A percentile compares a stretch with the other conserved stretches of the same genome.
Conservation (phyloP, 2,329 filamentous ascomycete genomes). For the Neofusicoccum laricinum region DNA sequence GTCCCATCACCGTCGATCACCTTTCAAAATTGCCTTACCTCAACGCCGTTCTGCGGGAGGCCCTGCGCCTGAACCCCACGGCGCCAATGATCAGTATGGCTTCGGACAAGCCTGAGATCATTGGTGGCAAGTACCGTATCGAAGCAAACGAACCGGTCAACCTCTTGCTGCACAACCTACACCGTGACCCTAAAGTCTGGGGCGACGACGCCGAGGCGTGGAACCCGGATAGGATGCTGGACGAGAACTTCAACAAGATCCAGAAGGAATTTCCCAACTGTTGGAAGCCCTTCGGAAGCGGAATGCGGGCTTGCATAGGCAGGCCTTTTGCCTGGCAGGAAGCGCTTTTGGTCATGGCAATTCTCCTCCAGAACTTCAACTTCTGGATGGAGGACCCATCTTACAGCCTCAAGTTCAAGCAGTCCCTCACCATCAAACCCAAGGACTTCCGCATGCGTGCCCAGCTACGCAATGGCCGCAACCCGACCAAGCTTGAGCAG, state of each 20-base stretch:
- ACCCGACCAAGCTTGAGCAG: constrained; percentile 31
- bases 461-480: constrained; percentile 30
- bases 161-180: constrained; percentile 33
- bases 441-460: constrained; percentile 39
- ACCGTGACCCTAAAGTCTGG: constrained; percentile 42
- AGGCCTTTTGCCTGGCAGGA: constrained; percentile 57
- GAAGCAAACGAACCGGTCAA: constrained; percentile 31
- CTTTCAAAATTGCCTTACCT: constrained; percentile 53
- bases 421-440: constrained; percentile 47
- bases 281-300: constrained; percentile 57
- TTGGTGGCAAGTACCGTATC: constrained; percentile 40
- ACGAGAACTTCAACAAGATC: constrained; percentile 39
- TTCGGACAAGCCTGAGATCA: constrained; percentile 30
- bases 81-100: constrained; percentile 49
- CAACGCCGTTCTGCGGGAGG: constrained; percentile 54
- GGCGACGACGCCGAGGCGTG: constrained; percentile 46
- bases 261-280: constrained; percentile 39
- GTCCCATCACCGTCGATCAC: constrained; percentile 47
- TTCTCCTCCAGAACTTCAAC: constrained; percentile 47
- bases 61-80: constrained; percentile 53
- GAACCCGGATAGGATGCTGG: constrained; percentile 48
- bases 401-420: constrained; percentile 44
- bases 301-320: constrained; percentile 53
- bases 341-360: constrained; percentile 42
- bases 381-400: constrained; percentile 42